phyloP scores from a whole-genome alignment of 495 filamentous ascomycete species.

The Lasiosphaeria ovina region DNA sequence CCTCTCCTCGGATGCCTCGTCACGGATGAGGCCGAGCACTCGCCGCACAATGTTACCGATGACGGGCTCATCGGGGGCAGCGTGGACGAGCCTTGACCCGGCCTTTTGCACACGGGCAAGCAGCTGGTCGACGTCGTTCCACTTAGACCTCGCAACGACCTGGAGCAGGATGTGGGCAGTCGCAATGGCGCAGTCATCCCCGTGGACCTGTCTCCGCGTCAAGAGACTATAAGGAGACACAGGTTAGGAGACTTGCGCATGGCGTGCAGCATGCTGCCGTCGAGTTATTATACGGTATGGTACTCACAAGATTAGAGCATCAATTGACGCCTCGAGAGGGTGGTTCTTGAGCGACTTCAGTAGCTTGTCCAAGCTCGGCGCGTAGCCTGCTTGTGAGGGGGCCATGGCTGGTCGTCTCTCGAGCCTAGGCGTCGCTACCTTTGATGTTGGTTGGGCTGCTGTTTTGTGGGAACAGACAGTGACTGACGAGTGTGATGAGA shows the following conservation, averaged over 20 bases:
- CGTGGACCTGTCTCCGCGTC: conserved; percentile 83
- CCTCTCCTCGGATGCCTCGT: conserved; percentile 80
- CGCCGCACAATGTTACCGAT: conserved; percentile 92
- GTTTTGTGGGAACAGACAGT: no score
- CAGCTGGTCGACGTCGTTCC: conserved; percentile 70
- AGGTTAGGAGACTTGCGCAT: conserved; percentile 1
- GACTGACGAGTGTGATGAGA: no score
- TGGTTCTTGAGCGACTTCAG: conserved; percentile 71
- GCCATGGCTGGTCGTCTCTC: conserved; percentile 32
- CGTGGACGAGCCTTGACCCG: conserved; percentile 69
- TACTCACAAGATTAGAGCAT: conserved; percentile 73
- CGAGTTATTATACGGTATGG: neutral
- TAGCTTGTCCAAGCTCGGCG: conserved; percentile 72
- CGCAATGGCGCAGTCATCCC: conserved; percentile 83
- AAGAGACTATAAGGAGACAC: conserved; percentile 59
- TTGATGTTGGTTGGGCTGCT: neutral
- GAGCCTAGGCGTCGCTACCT: neutral
- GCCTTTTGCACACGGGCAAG: conserved; percentile 72
- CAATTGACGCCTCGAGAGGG: conserved; percentile 74
- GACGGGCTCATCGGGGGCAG: conserved; percentile 83
- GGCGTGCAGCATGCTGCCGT: neutral
- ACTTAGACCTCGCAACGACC: conserved; percentile 72
- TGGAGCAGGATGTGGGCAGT: conserved; percentile 83
- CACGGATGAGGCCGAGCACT: conserved; percentile 84
- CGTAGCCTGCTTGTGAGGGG: conserved; percentile 41